Evolutionary conservation across 768 basidiomycete genomes (phyloP).

Genomic region (Suillus subaureus): DNA sequence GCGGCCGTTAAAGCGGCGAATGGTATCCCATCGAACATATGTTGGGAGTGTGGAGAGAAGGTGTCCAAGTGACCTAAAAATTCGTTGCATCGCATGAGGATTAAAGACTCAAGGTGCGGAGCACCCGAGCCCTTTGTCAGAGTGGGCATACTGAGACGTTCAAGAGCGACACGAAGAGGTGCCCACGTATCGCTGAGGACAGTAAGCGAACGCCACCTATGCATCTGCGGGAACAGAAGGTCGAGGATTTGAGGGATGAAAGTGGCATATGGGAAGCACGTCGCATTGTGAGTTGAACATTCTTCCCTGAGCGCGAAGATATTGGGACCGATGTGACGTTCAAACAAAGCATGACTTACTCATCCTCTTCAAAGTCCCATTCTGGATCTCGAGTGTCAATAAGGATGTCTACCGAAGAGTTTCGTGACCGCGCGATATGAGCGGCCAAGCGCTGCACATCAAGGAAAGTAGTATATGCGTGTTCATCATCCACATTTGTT

Average conservation of each 20-base stretch:
- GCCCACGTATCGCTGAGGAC: conserved; percentile 59
- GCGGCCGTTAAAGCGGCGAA: conserved; percentile 22
- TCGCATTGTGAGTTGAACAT: not conserved
- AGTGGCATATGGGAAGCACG: conserved; percentile 13
- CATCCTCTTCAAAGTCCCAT: conserved; percentile 58
- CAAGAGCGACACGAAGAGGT: conserved; percentile 58
- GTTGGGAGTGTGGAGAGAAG: conserved; percentile 46
- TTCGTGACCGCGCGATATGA: conserved; percentile 50
- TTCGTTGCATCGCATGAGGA: conserved; percentile 63
- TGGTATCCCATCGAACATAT: conserved; percentile 37
- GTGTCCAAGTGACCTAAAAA: conserved; percentile 47
- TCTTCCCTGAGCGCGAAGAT: conserved; percentile 11
- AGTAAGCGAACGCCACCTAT: conserved; percentile 53
- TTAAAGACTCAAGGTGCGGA: conserved; percentile 47
- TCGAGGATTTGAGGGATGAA: conserved; percentile 30
- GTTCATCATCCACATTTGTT: not conserved
- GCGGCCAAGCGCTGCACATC: conserved; percentile 42
- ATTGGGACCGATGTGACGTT: not conserved
- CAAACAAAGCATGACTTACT: conserved; percentile 32
- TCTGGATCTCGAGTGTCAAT: conserved; percentile 60
- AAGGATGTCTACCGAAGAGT: conserved; percentile 53
- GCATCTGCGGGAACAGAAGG: conserved; percentile 52
- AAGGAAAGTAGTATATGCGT: conserved; percentile 17
- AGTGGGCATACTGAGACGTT: conserved; percentile 41
- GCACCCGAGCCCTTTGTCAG: conserved; percentile 33